These are phyloP conservation scores for Chaetomiaceae sp. DNA, from an alignment of 2,329 filamentous ascomycete species.

Conservation along the genomic window DNA sequence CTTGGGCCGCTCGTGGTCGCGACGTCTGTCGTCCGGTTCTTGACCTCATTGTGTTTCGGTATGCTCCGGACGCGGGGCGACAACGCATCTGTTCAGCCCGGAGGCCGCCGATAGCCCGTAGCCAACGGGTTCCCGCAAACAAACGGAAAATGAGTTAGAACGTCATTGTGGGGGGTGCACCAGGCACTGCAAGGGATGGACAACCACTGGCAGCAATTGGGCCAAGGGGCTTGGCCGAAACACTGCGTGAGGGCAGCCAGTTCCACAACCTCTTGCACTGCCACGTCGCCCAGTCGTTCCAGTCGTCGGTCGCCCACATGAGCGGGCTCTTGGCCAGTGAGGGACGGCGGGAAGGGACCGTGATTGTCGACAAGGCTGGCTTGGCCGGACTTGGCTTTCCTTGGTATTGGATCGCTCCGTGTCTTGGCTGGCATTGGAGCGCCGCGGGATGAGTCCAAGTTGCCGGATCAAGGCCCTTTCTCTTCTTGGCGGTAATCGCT, in stretches of 20 bases:
- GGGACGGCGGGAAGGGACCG: slow-evolving; percentile 2
- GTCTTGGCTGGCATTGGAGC: too few species aligned
- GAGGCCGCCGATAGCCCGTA: too few species aligned
- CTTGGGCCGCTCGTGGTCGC: slow-evolving; percentile 19
- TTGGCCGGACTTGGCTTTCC: slow-evolving; percentile 9
- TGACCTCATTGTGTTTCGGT: neutral
- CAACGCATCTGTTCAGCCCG: too few species aligned
- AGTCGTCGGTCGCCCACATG: neutral
- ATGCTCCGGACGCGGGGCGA: too few species aligned
- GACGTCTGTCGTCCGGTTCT: neutral
- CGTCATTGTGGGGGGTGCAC: neutral
- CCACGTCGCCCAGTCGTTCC: slow-evolving; percentile 12
- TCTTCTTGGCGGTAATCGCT: too few species aligned
- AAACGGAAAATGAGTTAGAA: too few species aligned
- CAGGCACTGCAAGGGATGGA: neutral
- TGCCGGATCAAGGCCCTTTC: too few species aligned
- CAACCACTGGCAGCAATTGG: neutral
- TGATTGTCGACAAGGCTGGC: neutral
- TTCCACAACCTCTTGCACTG: slow-evolving; percentile 4
- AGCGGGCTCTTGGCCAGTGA: neutral
- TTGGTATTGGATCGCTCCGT: neutral
- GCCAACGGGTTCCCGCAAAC: too few species aligned
- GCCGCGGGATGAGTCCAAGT: neutral
- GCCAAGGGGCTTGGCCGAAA: slow-evolving; percentile 14
- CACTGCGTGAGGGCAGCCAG: neutral